Evolutionary conservation across 345 rosid genomes (phyloP).

Genomic region (Populus alba): DNA sequence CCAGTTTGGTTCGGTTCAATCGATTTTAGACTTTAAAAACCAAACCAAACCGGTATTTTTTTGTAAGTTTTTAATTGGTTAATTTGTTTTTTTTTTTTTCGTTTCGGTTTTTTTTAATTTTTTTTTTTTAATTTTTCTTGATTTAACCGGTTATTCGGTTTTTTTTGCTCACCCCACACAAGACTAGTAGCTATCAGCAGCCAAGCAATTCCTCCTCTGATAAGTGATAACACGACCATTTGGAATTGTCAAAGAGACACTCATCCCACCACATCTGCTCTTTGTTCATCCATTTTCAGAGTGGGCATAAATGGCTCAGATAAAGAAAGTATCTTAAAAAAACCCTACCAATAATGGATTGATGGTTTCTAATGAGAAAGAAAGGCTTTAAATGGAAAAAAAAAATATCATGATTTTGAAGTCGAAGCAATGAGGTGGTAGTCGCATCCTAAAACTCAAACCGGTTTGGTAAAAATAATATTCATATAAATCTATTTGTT

Average conservation of each 20-base stretch:
- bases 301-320: conserved; percentile 75
- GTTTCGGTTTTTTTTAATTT: no score
- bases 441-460: neutral
- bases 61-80: no score
- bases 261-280: conserved; percentile 94
- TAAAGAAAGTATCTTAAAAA: conserved; percentile 87
- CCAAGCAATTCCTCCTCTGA: conserved; percentile 92
- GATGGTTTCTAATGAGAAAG: neutral
- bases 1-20: no score
- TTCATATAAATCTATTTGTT: neutral
- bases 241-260: conserved; percentile 81
- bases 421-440: neutral
- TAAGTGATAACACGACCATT: conserved; percentile 90
- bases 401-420: neutral
- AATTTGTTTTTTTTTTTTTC: no score
- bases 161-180: conserved; percentile 20
- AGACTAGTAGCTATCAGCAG: conserved; percentile 85
- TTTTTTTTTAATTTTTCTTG: no score
- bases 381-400: neutral
- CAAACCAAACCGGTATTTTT: no score
- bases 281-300: conserved; percentile 61
- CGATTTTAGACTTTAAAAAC: no score
- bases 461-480: neutral
- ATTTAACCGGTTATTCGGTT: no score
- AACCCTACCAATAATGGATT: conserved; percentile 50